Evolutionary conservation across 2,329 filamentous ascomycete genomes (phyloP), one percentile per base, ranked within the genome.

Genomic region (Aspergillus neoniger): DNA sequence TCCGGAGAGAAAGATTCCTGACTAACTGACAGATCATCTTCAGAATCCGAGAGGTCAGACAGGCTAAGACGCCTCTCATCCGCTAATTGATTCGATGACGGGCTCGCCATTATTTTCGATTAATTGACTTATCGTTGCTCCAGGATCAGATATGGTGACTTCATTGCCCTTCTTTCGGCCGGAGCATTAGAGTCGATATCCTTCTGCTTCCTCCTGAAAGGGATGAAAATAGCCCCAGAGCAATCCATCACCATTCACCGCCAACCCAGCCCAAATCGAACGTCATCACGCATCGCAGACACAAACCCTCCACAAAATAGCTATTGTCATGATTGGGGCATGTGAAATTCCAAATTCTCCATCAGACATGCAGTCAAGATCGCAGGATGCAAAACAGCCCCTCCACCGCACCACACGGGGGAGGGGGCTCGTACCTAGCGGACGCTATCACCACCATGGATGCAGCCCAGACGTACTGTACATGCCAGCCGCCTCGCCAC

Each of bases 331-430:
- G 30, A 14, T 14, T 36, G 55, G 28, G 30, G 55, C 30, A 56
- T 44, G 43, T 38, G 55, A 19, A 62, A 62, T 53, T 59, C 56
- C 56, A 41, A 59, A 56, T 51, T 49, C 47, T 57, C 25, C 44
- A 50, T 50, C 23, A 28, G 25, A 25, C 47, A 49, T 30, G 47
- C 15, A 32, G 25, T 30, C n/a, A 25, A 50, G 47, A 50, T 50
- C 47, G 47, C 47, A 30, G 47, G 47, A n/a, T 50, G 47, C 25
- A 32, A 50, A 30, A 50, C 47, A 48, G 44, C 23, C 14, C 23
- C 44, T 48, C 44, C 19, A 47, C 43, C 19, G 21, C 44, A 48
- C 23, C 19, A 23, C 41, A 44, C 41, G 41, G 44, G 44, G 44
- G 30, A 12, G 30, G 10, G 30, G 30, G 30, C 12, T 23, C 17